These are phyloP conservation scores for Solanum peruvianum DNA, from an alignment of 257 asterid genomes.

Conservation along the genomic window DNA sequence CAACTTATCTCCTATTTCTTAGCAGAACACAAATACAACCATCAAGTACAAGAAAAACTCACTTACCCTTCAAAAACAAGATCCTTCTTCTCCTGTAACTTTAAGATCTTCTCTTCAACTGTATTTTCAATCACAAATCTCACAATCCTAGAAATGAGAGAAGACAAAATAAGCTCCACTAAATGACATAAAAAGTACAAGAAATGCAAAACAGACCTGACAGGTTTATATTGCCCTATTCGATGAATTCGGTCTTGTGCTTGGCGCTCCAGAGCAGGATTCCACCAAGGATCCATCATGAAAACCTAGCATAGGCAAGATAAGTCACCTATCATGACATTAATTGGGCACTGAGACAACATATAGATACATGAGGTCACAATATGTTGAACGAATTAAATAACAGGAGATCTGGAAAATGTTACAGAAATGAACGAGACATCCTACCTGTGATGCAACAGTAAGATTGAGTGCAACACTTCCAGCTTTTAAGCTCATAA, in stretches of 20 bases:
- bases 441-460: constrained; percentile 79
- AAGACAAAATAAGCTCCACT: background rate
- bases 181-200: background rate
- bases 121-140: constrained; percentile 78
- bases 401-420: background rate
- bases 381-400: background rate
- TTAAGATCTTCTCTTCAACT: constrained; percentile 80
- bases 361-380: background rate
- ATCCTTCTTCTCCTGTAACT: constrained; percentile 92
- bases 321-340: background rate
- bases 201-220: constrained; percentile 27
- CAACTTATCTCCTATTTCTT: background rate
- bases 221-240: constrained; percentile 89
- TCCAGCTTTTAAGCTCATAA: constrained; percentile 96
- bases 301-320: constrained; percentile 43
- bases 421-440: background rate
- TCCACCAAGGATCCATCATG: constrained; percentile 99
- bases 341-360: background rate
- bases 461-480: constrained; percentile 97
- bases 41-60: background rate
- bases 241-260: constrained; percentile 96
- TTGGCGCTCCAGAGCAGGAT: constrained; percentile 92
- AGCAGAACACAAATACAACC: background rate
- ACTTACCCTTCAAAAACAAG: constrained; percentile 87
- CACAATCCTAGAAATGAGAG: constrained; percentile 44